Base-by-base conservation (phyloP, 2,329 filamentous ascomycete species). In the Aureobasidium pullulans region DNA sequence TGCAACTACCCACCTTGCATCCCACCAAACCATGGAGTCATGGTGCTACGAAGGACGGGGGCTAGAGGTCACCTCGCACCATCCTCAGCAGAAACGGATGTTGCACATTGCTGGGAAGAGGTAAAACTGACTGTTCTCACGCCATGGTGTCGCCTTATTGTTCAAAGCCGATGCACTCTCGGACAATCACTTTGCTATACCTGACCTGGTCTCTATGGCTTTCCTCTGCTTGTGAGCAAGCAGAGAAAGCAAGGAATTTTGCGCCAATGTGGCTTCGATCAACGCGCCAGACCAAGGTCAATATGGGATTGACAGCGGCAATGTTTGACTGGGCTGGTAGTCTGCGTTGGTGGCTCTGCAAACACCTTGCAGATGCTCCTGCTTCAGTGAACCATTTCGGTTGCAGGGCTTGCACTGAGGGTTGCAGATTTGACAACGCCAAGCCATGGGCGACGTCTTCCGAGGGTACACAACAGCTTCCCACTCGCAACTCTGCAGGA, bases 1-100 rank as follows among this genome's bases (percentile, higher is more conserved):
- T 57, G 54, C 54, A 48, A 39, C 43, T 48, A 37, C 23, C 54
- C 54, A 57, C 54, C 54, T 57, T 57, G 54, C 54, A 43, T 57
- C 54, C 15, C 34, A 57, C 19, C 32, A 47, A 48, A 57, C 54
- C 54, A 48, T 23, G 16, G n/a, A 57, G 43, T 57, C 54, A 11
- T 40, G 34, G 54, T 57, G 54, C 15, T 39, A 57, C 54, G 28
- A 43, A 34, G 39, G 19, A 57, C 43, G 19, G 32, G 32, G 23
- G 28, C 31, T 46, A 57, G 6, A 32, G 37, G 23, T 56, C 39
- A 56, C 52, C 39, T 56, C 40, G 52, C 40, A 56, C 52, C 6
- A 32, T 13, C 13, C 40, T 37, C 52, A 13, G 52, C 52, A 28
- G 19, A 46, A 56, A 29, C 40, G 40, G 40, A 46, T 9, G 40